Evolutionary conservation across 1,284 basidiomycete genomes (phyloP).

Genomic region (Rhodotorula sp.): DNA sequence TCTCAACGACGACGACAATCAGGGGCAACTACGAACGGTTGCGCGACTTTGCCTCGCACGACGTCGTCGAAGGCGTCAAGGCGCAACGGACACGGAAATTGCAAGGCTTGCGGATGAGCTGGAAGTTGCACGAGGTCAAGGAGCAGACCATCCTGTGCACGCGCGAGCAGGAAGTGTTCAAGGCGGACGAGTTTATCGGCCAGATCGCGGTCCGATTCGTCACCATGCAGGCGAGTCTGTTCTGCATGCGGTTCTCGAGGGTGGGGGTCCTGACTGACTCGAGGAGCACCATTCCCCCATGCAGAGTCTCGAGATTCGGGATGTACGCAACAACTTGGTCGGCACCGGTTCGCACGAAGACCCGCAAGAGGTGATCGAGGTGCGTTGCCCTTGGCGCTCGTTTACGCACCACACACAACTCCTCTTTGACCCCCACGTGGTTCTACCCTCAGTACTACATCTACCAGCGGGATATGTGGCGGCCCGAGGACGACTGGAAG

Average conservation of each 20-base stretch:
- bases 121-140: constrained; percentile 37
- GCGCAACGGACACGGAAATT: constrained; percentile 28
- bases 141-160: constrained; percentile 28
- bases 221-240: constrained; percentile 24
- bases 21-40: constrained; percentile 35
- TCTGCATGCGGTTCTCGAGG: background rate
- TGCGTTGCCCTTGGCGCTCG: background rate
- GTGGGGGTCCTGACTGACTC: background rate
- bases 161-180: constrained; percentile 38
- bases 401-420: background rate
- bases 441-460: constrained; percentile 27
- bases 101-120: constrained; percentile 30
- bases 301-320: constrained; percentile 35
- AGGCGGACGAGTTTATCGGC: constrained; percentile 33
- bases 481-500: constrained; percentile 36
- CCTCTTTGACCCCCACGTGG: background rate
- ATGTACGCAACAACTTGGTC: constrained; percentile 21
- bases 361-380: constrained; percentile 31
- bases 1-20: background rate
- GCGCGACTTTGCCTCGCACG: constrained; percentile 17
- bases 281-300: no score
- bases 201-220: constrained; percentile 35
- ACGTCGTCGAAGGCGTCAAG: constrained; percentile 34
- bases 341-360: constrained; percentile 27
- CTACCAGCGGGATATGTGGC: constrained; percentile 41